Evolutionary conservation across 257 asterid species (phyloP), one percentile per base, ranked within the genome.

Genomic region (Dorcoceras hygrometricum): DNA sequence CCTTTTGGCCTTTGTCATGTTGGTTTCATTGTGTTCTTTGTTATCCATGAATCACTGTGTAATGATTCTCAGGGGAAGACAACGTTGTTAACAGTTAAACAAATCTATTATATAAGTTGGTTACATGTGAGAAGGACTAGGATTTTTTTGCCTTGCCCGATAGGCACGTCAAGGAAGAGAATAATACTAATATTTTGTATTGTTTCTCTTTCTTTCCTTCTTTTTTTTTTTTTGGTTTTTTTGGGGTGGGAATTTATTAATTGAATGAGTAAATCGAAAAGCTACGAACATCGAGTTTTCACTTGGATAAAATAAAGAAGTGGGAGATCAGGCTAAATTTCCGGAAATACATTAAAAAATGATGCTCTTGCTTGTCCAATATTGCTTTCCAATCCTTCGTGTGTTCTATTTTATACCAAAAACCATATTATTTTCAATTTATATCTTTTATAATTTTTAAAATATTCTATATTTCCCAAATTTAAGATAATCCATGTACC

Each of bases 1-100:
- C 11, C 93, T 77, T 71, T 70, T 84, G 18, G 76, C 60, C 71
- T 67, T 90, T 7, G 66, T 28, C 82, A 61, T 76, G 67, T 4
- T 65, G n/a, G 20, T 70, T 71, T 75, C 80, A 6, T 80, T 81
- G 48, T 88, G 83, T 67, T 82, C 82, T 68, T 61, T 56, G 56
- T 67, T 68, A 5, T 71, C 82, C 91, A 78, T 83, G 57, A 23
- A 39, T 39, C 50, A 39, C n/a, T 12, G 50, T 12, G 63, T 46
- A 23, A 4, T 23, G 62, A 29, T 70, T 63, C 4, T 12, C 5
- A 1, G 51, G 20, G 60, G 14, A 16, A 54, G 43, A 39, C n/a
- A 24, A 1, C 6, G 32, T 60, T n/a, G 5, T 23, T 8, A 3
- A 16, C 43, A 28, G 62, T 71, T 43, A 25, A 57, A 50, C n/a